Base-by-base conservation (phyloP, 805 yeast genomes). In the Nakazawaea anatomiae region DNA sequence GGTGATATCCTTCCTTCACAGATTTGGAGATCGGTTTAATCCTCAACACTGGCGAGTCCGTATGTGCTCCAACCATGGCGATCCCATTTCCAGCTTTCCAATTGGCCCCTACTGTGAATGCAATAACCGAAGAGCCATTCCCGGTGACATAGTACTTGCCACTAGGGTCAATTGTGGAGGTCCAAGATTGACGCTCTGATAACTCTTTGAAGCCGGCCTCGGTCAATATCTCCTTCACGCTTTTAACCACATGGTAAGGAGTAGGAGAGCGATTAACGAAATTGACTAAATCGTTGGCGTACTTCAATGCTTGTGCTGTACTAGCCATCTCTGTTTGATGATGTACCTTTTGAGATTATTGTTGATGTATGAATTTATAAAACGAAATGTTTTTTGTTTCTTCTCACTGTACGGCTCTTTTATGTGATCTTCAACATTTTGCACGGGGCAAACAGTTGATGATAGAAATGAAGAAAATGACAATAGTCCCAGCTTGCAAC, bases 51-150 rank as follows among this genome's bases (percentile, higher is more conserved):
- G 98, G 98, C 4, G 96, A 87, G 66, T 92, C 99, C 0, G 97
- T 91, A 67, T 92, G 99, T 1, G 97, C 96, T 14, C 98, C 99
- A 36, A 91, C 86, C 48, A 94, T 83, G 5, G 97, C 81, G 54
- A 90, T 74, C 8, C 96, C 92, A 18, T 85, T 82, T 9, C 96
- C 96, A 3, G 87, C 83, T 48, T 65, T 60, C 82, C 87, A 88
- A 45, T 80, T 62, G 1, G 76, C 76, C 38, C 97, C 97, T 18
- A 89, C 84, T 2, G 83, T 79, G 68, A 92, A 91, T 1, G 96
- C 97, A 57, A 92, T 83, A 29, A 92, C 73, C 0, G 97, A 88
- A 2, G 96, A 88, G 27, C 82, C 87, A 64, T 94, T 94, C 66
- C 99, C 78, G 6, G 97, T 90, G 47, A 91, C 91, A 62, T 76